Base-by-base conservation (phyloP, 1,139 yeast species). In the Meyerozyma sp. region DNA sequence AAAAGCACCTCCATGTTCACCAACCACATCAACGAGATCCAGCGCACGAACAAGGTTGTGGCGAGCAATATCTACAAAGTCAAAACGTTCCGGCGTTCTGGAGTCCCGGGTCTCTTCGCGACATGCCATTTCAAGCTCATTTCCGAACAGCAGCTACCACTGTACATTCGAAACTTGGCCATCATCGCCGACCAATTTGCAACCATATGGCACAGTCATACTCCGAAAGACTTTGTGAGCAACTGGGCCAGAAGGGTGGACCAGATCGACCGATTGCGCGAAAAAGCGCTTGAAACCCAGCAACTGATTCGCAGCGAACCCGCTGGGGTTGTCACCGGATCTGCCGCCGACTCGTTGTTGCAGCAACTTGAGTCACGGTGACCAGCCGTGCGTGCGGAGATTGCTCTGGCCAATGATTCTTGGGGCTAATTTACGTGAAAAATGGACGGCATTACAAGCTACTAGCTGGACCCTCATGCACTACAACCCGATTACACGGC, bases 21-120 rank as follows among this genome's bases (percentile, higher is more conserved):
- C 13, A 21, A 14, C 26, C 26, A 34, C 8, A 14, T 36, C 18
- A 14, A 8, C 5, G 37, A 34, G 7, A 34, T 34, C 11, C 25
- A 34, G 26, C 11, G 35, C 10, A n/a, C 6, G 2, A 34, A 23
- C 16, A 34, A 34, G 26, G 13, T 13, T 21, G 11, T 11, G 10
- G 8, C 27, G 8, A 16, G 58, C 42, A 77, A 68, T 52, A n/a
- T 30, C 10, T 85, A 68, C 61, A 77, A 75, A 51, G 89, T 87
- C 5, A 79, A 84, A 45, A 73, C 82, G 0, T 80, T 70, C 57
- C 69, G 91, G 49, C 68, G 84, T 44, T 70, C 79, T 3, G 93
- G 89, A 0, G 81, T 86, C 2, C 94, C 94, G 1, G 88, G 84
- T 3, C 73, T 86, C 3, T 81, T 86, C 57, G 83, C 94, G 1